phyloP scores from a whole-genome alignment of 2,329 filamentous ascomycete genomes.

The Aspergillus ustus region DNA sequence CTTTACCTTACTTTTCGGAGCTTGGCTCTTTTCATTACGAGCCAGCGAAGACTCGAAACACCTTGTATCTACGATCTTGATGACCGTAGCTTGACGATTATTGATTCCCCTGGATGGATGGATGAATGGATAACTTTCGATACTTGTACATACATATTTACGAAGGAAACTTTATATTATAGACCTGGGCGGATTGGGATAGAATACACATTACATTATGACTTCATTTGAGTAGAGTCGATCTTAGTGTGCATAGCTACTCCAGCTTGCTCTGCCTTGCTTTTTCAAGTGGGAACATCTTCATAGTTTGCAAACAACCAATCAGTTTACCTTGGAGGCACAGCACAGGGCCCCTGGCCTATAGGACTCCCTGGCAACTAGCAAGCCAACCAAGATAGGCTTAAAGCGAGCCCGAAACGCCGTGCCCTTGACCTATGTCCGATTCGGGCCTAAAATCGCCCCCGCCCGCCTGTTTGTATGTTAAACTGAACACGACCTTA shows the following conservation, averaged over 20 bases:
- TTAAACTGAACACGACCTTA: no score
- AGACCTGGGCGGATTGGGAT: slow-evolving; percentile 24
- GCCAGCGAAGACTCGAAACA: slow-evolving; percentile 17
- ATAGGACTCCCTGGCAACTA: no score
- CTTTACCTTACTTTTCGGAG: slow-evolving; percentile 7
- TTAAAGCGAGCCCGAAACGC: no score
- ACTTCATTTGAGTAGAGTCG: background rate
- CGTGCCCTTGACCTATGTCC: no score
- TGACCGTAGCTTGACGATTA: slow-evolving; percentile 22
- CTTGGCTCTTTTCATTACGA: background rate
- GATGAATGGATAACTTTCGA: slow-evolving; percentile 18
- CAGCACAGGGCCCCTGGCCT: no score
- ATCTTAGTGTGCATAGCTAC: background rate
- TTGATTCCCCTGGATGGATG: slow-evolving; percentile 24
- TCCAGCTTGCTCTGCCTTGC: background rate
- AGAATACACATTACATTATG: slow-evolving; percentile 16
- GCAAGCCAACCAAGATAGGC: no score
- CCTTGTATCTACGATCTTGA: slow-evolving; percentile 18
- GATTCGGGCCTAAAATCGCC: no score
- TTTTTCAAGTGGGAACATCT: no score
- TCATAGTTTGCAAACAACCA: background rate
- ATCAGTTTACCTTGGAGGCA: background rate
- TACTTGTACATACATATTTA: slow-evolving; percentile 19
- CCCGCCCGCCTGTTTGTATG: no score
- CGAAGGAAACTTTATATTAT: slow-evolving; percentile 19